Evolutionary conservation across 2,329 filamentous ascomycete genomes (phyloP).

Genomic region (Neocucurbitaria cava): DNA sequence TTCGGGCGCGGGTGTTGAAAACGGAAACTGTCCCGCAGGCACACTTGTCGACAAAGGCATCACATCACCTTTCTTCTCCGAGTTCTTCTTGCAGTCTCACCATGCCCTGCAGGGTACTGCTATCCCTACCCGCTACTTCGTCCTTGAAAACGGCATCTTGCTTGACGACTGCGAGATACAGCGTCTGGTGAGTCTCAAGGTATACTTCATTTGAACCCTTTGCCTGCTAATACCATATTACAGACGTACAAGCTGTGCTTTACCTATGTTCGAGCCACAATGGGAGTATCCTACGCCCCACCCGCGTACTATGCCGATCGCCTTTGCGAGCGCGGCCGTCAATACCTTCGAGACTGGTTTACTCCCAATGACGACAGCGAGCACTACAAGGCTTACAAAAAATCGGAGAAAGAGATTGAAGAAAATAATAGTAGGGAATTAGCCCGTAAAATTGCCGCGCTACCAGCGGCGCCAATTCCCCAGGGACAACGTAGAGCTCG

Average conservation of each 20-base stretch:
- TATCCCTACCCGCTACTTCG: conserved; percentile 41
- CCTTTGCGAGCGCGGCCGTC: conserved; percentile 40
- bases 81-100: conserved; percentile 49
- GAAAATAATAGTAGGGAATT: not conserved
- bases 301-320: conserved; percentile 45
- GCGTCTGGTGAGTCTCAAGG: conserved; percentile 16
- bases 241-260: conserved; percentile 4
- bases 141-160: conserved; percentile 35
- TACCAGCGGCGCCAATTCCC: not conserved
- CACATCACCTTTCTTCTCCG: conserved; percentile 32
- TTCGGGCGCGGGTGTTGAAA: not conserved
- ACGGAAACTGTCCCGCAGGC: conserved; percentile 33
- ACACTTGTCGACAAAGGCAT: conserved; percentile 38
- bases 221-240: not conserved
- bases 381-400: not conserved
- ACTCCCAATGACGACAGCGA: not conserved
- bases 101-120: conserved; percentile 38
- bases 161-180: conserved; percentile 13
- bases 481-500: not conserved
- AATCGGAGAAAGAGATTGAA: not conserved
- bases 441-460: not conserved
- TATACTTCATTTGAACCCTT: not conserved
- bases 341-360: conserved; percentile 23
- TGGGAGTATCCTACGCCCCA: conserved; percentile 10
- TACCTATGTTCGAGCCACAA: conserved; percentile 1